Evolutionary conservation across 139 green algal species (phyloP).

Genomic region (Cymbomonas tetramitiformis): DNA sequence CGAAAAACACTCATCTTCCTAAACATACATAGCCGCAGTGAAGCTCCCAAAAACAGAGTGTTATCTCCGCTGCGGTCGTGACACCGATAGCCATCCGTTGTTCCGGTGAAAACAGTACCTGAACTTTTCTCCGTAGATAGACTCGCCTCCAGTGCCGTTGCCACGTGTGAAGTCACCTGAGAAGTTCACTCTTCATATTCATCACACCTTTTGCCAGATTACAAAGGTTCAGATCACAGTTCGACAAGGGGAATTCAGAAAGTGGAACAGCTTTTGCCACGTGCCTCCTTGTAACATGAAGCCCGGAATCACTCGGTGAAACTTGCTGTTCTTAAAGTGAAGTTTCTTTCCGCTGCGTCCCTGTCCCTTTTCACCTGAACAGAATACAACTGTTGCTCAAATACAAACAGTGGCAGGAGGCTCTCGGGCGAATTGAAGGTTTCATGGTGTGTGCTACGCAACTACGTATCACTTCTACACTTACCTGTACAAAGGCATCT

Average conservation of each 20-base stretch:
- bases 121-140: constrained; percentile 45
- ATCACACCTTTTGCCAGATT: too few species aligned
- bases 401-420: not conserved
- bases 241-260: constrained; percentile 31
- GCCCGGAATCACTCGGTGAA: constrained; percentile 80
- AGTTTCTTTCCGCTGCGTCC: constrained; percentile 52
- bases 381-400: not conserved
- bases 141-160: constrained; percentile 39
- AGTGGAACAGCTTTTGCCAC: too few species aligned
- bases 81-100: too few species aligned
- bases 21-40: too few species aligned
- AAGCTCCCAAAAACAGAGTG: too few species aligned
- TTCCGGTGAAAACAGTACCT: too few species aligned
- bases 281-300: constrained; percentile 76
- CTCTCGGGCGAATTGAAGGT: not conserved
- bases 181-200: too few species aligned
- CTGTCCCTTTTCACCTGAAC: constrained; percentile 30
- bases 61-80: too few species aligned
- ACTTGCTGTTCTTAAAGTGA: constrained; percentile 31
- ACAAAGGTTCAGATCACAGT: constrained; percentile 24
- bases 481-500: constrained; percentile 32
- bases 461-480: not conserved
- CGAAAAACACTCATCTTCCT: too few species aligned
- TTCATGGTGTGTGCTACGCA: not conserved
- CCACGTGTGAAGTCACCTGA: constrained; percentile 36